phyloP scores from a whole-genome alignment of 306 rosid genomes.

The Senna siamea region DNA sequence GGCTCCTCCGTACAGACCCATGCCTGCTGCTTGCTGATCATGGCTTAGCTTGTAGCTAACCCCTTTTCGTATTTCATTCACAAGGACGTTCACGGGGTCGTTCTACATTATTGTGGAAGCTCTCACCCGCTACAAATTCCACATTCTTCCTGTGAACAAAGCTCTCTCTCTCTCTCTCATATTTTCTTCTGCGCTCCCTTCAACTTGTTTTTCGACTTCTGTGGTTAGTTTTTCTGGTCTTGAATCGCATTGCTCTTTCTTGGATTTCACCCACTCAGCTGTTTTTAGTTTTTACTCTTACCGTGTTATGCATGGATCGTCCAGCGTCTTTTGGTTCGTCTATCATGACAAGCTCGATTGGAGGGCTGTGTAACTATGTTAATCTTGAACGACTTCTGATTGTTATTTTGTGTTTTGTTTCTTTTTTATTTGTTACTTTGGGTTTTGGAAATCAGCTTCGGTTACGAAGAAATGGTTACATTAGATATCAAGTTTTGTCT shows the following conservation, averaged over 20 bases:
- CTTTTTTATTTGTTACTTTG: background rate
- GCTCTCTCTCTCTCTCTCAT: background rate
- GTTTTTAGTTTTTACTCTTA: background rate
- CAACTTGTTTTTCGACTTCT: background rate
- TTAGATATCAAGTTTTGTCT: background rate
- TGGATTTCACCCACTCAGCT: background rate
- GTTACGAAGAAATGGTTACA: background rate
- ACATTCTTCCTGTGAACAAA: background rate
- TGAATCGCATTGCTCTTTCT: background rate
- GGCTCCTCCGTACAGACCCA: background rate
- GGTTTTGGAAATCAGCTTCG: background rate
- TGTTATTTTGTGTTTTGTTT: too few species aligned
- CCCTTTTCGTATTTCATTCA: background rate
- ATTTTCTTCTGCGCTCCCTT: background rate
- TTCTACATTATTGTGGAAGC: background rate
- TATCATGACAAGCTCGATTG: background rate
- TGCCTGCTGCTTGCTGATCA: too few species aligned
- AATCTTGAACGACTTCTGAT: constrained; percentile 20
- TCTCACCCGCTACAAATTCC: background rate
- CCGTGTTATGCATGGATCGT: background rate
- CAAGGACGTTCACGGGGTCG: constrained; percentile 5
- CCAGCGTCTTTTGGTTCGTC: background rate
- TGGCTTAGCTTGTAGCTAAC: background rate
- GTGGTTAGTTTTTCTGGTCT: constrained; percentile 31
- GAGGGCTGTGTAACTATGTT: background rate